Conservation (phyloP, 345 rosid species). For the Citrus glauca region DNA sequence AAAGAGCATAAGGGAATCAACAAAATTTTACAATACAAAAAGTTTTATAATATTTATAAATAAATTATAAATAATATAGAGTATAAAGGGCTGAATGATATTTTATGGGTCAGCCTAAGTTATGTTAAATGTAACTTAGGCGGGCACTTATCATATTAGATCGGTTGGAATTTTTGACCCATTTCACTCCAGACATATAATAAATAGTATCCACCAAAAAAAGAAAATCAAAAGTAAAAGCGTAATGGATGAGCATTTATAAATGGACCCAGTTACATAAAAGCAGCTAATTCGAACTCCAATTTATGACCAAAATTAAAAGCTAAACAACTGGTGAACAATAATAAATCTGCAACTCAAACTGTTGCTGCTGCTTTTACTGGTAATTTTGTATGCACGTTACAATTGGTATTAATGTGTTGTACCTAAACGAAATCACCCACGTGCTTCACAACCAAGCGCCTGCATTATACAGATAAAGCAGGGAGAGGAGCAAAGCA, state of each 20-base stretch:
- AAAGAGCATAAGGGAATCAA: accelerated
- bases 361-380: background rate
- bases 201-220: background rate
- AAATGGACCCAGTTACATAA: background rate
- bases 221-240: background rate
- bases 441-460: slow-evolving; percentile 38
- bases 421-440: slow-evolving; percentile 4
- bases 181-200: too few relatives aligned
- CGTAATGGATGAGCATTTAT: background rate
- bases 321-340: background rate
- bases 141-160: too few relatives aligned
- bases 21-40: too few relatives aligned
- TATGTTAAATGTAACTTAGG: too few relatives aligned
- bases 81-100: too few relatives aligned
- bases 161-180: too few relatives aligned
- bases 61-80: too few relatives aligned
- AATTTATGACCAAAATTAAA: too few relatives aligned
- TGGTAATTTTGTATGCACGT: background rate
- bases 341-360: background rate
- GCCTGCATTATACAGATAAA: slow-evolving; percentile 26
- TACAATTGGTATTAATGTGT: background rate
- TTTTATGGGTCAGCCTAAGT: too few relatives aligned
- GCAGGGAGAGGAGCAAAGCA: background rate
- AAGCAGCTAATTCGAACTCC: background rate
- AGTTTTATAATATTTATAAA: too few relatives aligned